Evolutionary conservation across 2,329 filamentous ascomycete genomes (phyloP).

Genomic region (Colletotrichum lentis): DNA sequence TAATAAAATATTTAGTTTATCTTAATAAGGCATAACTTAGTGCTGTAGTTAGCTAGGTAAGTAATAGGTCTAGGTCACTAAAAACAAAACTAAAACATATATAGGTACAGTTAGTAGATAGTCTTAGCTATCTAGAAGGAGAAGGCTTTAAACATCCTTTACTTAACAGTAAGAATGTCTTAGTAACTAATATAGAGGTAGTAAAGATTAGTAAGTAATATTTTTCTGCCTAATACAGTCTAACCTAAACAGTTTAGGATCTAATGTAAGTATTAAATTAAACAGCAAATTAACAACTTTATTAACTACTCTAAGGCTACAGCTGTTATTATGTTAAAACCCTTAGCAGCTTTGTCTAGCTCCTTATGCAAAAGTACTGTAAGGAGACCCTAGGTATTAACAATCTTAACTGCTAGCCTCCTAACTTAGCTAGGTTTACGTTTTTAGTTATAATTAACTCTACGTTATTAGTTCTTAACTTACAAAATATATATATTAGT

Average conservation of each 20-base stretch:
- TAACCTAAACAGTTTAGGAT: not conserved
- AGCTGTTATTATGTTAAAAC: not conserved
- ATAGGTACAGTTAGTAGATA: too few relatives aligned
- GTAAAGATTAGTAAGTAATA: slow-evolving; percentile 1
- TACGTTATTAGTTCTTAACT: not conserved
- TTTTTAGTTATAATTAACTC: not conserved
- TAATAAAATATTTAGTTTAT: not conserved
- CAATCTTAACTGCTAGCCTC: too few relatives aligned
- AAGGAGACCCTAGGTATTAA: too few relatives aligned
- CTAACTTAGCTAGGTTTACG: not conserved
- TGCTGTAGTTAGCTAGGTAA: not conserved
- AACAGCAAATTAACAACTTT: not conserved
- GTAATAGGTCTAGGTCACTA: too few relatives aligned
- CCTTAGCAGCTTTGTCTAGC: too few relatives aligned
- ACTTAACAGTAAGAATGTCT: not conserved
- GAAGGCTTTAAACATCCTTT: not conserved
- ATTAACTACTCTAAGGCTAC: not conserved
- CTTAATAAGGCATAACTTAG: not conserved
- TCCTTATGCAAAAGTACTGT: too few relatives aligned
- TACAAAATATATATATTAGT: too few relatives aligned
- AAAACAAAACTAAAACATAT: too few relatives aligned
- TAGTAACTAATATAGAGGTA: not conserved
- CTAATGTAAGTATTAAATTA: too few relatives aligned
- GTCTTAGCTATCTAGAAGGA: slow-evolving; percentile 6
- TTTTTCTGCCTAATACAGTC: not conserved